Evolutionary conservation across 768 basidiomycete species (phyloP), one percentile per base, ranked within the genome.

Genomic region (Tricholoma bakamatsutake): DNA sequence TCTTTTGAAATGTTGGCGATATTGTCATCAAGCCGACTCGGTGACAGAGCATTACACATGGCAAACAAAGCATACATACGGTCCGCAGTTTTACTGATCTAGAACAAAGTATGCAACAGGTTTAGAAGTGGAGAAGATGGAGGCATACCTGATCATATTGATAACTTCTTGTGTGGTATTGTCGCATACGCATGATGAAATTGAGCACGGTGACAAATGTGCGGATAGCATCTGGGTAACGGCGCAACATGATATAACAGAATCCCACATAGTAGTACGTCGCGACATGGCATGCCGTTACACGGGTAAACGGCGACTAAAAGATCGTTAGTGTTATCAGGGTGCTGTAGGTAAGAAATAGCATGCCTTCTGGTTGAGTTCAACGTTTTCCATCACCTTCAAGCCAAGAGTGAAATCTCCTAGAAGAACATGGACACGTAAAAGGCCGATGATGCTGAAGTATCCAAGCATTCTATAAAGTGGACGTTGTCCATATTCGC

Each of bases 81-180:
- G 66, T 99, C 97, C 3, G 93, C 95, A 15, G 90, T 95, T 78
- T 98, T 98, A 75, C 88, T 93, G 72, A 99, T 97, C 90, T 93
- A 35, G 4, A 24, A 15, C 45, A 49, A 17, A 34, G 31, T 53
- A n/a, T 55, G 52, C 45, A 42, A 34, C 30, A 21, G 40, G 39
- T 37, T 27, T 9, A 45, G 35, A 17, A n/a, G 43, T 34, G 5
- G 24, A 6, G 43, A 48, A 1, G 46, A 52, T 28, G 24, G 11
- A 15, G 54, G 56, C 73, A 33, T 58, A 89, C 91, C 78, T 95
- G 93, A 65, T 97, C 94, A 63, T 97, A 97, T 67, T 98, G 94
- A 69, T 96, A 96, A 66, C 90, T 91, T 62, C 95, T 76, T 9
- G 95, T 96, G 75, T 99, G 95, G 71, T 96, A 97, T 67, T 95